Evolutionary conservation across 75 land plant species (phyloP).

Genomic region (Isoetes taiwanensis): DNA sequence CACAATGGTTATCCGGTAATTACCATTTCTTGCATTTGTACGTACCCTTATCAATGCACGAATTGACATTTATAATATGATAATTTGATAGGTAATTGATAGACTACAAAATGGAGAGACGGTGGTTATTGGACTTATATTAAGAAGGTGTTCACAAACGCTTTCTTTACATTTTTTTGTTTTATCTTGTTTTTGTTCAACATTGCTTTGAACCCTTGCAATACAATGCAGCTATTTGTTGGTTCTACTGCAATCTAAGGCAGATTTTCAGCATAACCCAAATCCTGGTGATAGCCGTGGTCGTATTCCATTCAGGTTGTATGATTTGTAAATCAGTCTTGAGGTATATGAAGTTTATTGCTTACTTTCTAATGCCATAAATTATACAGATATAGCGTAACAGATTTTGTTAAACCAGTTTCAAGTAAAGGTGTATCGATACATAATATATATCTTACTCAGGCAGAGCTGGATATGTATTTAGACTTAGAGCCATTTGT

Average conservation of each 20-base stretch:
- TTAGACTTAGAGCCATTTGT: conserved; percentile 92
- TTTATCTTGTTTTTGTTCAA: background rate
- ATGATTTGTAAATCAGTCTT: background rate
- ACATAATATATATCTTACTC: conserved; percentile 55
- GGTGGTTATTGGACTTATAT: conserved; percentile 82
- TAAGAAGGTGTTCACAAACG: conserved; percentile 51
- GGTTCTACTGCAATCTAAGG: conserved; percentile 81
- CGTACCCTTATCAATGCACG: background rate
- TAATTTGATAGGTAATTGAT: conserved; percentile 59
- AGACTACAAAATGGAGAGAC: conserved; percentile 67
- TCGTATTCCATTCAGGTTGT: conserved; percentile 13
- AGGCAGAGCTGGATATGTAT: conserved; percentile 88
- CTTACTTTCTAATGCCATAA: too few relatives aligned
- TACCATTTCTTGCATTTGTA: background rate
- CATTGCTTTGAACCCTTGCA: background rate
- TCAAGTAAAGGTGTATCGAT: conserved; percentile 83
- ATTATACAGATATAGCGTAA: conserved; percentile 62
- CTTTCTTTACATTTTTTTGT: background rate
- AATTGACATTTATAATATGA: background rate
- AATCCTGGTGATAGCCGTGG: conserved; percentile 42
- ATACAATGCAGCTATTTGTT: conserved; percentile 59
- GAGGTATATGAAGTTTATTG: too few relatives aligned
- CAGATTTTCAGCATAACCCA: conserved; percentile 86
- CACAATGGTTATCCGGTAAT: conserved; percentile 97
- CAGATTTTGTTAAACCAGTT: conserved; percentile 90